Percentiles rank a stretch among this genome's conserved stretches.
phyloP scores from a whole-genome alignment of 805 yeast species.

The Candida nonsorbophila region DNA sequence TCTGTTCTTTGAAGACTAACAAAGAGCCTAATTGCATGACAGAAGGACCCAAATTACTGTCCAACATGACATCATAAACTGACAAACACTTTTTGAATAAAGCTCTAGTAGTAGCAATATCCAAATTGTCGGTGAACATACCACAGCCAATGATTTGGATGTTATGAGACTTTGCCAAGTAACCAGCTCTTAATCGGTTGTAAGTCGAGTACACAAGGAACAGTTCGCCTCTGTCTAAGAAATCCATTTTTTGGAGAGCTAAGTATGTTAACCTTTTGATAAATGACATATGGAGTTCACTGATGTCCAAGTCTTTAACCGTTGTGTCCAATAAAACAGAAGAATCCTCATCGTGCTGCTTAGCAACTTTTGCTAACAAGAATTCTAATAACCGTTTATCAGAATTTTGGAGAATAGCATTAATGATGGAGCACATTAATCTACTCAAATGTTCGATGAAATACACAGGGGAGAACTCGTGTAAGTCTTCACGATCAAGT shows the following conservation, averaged over 20 bases:
- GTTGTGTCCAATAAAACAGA: slow-evolving; percentile 3
- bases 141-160: slow-evolving; percentile 62
- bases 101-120: slow-evolving; percentile 36
- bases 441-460: slow-evolving; percentile 29
- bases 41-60: slow-evolving; percentile 45
- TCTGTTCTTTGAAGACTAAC: slow-evolving; percentile 39
- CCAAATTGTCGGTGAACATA: slow-evolving; percentile 40
- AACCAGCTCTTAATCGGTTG: slow-evolving; percentile 45
- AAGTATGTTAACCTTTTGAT: slow-evolving; percentile 24
- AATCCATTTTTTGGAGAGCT: slow-evolving; percentile 35
- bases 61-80: slow-evolving; percentile 48
- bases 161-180: slow-evolving; percentile 48
- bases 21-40: slow-evolving; percentile 54
- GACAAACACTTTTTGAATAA: slow-evolving; percentile 49
- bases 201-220: slow-evolving; percentile 50
- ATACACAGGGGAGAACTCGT: slow-evolving; percentile 29
- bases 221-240: slow-evolving; percentile 53
- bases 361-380: slow-evolving; percentile 20
- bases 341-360: slow-evolving; percentile 11
- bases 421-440: slow-evolving; percentile 29
- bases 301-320: slow-evolving; percentile 12
- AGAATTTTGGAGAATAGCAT: slow-evolving; percentile 21
- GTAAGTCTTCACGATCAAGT: slow-evolving; percentile 19
- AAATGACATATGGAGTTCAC: slow-evolving; percentile 18
- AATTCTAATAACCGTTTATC: slow-evolving; percentile 20